Percentiles rank a stretch among this genome's conserved stretches.
Conservation (phyloP, 805 yeast genomes). For the Monosporozyma servazzii region DNA sequence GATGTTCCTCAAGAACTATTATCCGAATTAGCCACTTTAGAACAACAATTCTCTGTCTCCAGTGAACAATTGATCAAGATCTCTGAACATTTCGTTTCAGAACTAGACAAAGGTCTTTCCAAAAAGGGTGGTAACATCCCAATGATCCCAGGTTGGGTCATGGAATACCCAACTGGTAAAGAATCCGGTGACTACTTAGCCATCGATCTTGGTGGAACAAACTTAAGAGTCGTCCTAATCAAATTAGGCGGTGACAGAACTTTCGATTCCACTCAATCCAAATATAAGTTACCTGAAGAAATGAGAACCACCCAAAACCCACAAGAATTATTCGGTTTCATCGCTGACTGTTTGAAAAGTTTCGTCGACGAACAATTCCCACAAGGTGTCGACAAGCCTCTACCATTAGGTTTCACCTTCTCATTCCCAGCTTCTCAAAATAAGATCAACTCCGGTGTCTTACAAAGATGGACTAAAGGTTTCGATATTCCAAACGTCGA, state of each 20-base stretch:
- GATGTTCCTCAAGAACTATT: conserved; percentile 59
- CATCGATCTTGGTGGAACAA: conserved; percentile 95
- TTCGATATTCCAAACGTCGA: conserved; percentile 89
- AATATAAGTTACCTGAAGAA: conserved; percentile 66
- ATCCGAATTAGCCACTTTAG: conserved; percentile 49
- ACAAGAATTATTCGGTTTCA: conserved; percentile 75
- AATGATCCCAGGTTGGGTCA: conserved; percentile 96
- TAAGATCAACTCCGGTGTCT: conserved; percentile 74
- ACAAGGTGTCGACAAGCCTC: conserved; percentile 48
- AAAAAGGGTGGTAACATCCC: conserved; percentile 80
- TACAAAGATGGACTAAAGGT: conserved; percentile 97
- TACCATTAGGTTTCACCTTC: conserved; percentile 91
- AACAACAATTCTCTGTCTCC: conserved; percentile 52
- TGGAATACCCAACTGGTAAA: conserved; percentile 85
- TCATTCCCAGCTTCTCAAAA: conserved; percentile 82
- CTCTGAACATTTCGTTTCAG: conserved; percentile 66
- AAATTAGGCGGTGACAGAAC: conserved; percentile 73
- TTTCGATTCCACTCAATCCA: conserved; percentile 80
- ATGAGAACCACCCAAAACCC: conserved; percentile 66
- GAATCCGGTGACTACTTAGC: conserved; percentile 89
- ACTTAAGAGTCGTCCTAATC: conserved; percentile 85
- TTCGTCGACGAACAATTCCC: conserved; percentile 65
- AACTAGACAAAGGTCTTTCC: conserved; percentile 73
- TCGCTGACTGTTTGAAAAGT: conserved; percentile 68
- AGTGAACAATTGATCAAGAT: conserved; percentile 52